A percentile compares a stretch with the other conserved stretches of the same genome.
These are phyloP conservation scores for Byssothecium circinans DNA, from an alignment of 2,329 filamentous ascomycete species.

Conservation along the genomic window DNA sequence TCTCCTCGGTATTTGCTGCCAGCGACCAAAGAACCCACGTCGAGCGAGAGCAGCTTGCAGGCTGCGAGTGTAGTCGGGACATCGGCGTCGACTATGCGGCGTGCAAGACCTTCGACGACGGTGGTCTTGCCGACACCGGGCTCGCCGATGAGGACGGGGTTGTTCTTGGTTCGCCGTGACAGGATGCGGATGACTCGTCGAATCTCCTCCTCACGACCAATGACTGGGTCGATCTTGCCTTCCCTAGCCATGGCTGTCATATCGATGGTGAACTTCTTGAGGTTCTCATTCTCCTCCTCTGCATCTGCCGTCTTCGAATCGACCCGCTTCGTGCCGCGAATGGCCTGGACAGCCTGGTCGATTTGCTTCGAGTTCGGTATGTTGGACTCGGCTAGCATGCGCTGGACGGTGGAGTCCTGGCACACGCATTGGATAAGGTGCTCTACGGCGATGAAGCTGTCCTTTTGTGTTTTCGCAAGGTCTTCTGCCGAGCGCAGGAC, in stretches of 20 bases:
- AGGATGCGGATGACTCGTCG: slow-evolving; percentile 88
- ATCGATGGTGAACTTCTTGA: slow-evolving; percentile 98
- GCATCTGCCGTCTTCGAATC: slow-evolving; percentile 95
- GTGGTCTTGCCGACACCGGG: slow-evolving; percentile 99
- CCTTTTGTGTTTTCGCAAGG: slow-evolving; percentile 95
- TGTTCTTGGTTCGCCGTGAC: slow-evolving; percentile 95
- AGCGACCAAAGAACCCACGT: slow-evolving; percentile 91
- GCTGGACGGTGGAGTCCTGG: slow-evolving; percentile 76
- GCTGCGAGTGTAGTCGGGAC: slow-evolving; percentile 93
- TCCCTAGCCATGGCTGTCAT: slow-evolving; percentile 96
- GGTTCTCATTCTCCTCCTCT: slow-evolving; percentile 89
- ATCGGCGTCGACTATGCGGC: slow-evolving; percentile 94
- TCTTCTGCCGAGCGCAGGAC: slow-evolving; percentile 84
- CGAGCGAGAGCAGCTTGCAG: slow-evolving; percentile 91
- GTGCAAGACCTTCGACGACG: slow-evolving; percentile 92
- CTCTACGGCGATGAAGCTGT: slow-evolving; percentile 91
- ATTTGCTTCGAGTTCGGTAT: slow-evolving; percentile 89
- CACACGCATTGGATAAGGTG: slow-evolving; percentile 85
- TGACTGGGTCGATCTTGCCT: slow-evolving; percentile 97
- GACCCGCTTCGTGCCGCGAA: slow-evolving; percentile 88
- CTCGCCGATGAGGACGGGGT: slow-evolving; percentile 95
- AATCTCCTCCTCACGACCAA: slow-evolving; percentile 95
- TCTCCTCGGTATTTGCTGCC: slow-evolving; percentile 98
- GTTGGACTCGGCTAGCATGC: slow-evolving; percentile 79
- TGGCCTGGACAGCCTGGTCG: slow-evolving; percentile 85